A percentile compares a stretch with the other conserved stretches of the same genome.
Conservation (phyloP, 2,329 filamentous ascomycete species). For the Lizonia empirigonia region DNA sequence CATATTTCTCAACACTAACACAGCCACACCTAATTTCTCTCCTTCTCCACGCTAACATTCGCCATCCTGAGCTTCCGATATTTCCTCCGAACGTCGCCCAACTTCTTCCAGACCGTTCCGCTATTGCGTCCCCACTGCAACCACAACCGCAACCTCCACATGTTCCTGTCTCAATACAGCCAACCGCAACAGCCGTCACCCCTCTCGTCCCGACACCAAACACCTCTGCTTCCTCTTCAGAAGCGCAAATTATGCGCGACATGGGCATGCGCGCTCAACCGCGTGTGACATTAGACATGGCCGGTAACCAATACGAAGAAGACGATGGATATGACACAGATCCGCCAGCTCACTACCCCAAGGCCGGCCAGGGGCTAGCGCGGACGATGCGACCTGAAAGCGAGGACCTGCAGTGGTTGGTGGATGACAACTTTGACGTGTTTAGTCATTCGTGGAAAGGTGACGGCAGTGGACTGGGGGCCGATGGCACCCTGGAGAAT, state of each 20-base stretch:
- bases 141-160: constrained; percentile 22
- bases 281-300: constrained; percentile 27
- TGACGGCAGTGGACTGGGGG: constrained; percentile 40
- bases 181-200: constrained; percentile 40
- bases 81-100: constrained; percentile 56
- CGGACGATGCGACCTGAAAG: constrained; percentile 60
- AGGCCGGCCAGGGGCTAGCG: constrained; percentile 65
- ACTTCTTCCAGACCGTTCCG: constrained; percentile 28
- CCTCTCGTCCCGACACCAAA: constrained; percentile 30
- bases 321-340: constrained; percentile 61
- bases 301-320: constrained; percentile 38
- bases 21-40: constrained; percentile 68
- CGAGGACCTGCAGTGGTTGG: constrained; percentile 66
- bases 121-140: constrained; percentile 18
- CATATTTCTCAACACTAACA: constrained; percentile 67
- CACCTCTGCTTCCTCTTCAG: constrained; percentile 38
- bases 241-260: constrained; percentile 43
- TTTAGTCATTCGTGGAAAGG: constrained; percentile 59
- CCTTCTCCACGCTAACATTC: constrained; percentile 64
- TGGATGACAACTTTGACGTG: constrained; percentile 64
- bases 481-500: constrained; percentile 29
- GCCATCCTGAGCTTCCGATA: constrained; percentile 69
- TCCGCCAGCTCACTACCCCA: constrained; percentile 64
- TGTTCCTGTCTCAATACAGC: constrained; percentile 20
- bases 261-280: constrained; percentile 20